These are phyloP conservation scores for Lepidium didymum DNA, from an alignment of 345 rosid genomes.

Conservation along the genomic window DNA sequence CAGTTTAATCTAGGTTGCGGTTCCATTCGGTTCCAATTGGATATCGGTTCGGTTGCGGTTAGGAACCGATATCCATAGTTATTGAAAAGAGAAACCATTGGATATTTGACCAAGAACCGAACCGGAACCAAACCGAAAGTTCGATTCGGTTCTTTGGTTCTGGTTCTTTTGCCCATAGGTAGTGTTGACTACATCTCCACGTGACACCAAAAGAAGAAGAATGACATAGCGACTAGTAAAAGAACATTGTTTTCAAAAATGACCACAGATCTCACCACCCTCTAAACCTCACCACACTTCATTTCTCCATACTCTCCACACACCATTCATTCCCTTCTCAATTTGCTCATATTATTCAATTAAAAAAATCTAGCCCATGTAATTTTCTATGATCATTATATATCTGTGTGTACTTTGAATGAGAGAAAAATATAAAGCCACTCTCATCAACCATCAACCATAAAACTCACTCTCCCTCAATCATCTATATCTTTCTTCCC, in stretches of 20 bases:
- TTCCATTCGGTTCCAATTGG: too few species aligned
- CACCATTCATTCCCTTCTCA: slow-evolving; percentile 20
- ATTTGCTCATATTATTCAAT: too few species aligned
- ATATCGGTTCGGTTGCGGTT: too few species aligned
- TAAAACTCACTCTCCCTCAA: not conserved
- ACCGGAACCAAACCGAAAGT: too few species aligned
- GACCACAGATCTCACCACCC: slow-evolving; percentile 17
- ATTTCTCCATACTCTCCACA: not conserved
- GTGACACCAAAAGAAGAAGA: slow-evolving; percentile 5
- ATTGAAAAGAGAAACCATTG: too few species aligned
- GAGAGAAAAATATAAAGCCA: not conserved
- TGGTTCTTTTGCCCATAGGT: too few species aligned
- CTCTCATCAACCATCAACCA: slow-evolving; percentile 14
- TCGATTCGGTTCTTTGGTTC: too few species aligned
- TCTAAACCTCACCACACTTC: slow-evolving; percentile 12
- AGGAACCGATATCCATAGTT: too few species aligned
- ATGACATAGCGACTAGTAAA: not conserved
- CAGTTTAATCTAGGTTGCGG: too few species aligned
- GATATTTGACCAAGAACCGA: too few species aligned
- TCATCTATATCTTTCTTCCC: slow-evolving; percentile 1
- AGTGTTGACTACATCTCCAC: slow-evolving; percentile 26
- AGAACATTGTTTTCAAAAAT: not conserved
- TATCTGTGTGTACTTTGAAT: not conserved
- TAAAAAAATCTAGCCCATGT: not conserved
- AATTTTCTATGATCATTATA: not conserved